Evolutionary conservation across 768 basidiomycete genomes (phyloP).

Genomic region (Lactarius psammicola): DNA sequence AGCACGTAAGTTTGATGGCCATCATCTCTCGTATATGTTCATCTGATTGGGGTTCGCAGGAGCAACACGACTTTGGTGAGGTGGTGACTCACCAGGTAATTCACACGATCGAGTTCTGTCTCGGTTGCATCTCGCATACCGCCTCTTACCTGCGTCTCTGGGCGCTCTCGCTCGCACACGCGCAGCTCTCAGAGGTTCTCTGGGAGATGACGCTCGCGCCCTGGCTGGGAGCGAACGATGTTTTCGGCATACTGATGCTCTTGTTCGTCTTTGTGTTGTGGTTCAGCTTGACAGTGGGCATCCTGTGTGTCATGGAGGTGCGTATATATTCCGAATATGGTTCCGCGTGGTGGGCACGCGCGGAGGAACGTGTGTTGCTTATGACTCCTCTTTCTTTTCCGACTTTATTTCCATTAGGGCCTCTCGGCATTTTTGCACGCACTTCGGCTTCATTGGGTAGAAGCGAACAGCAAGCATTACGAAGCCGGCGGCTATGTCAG

Average conservation of each 20-base stretch:
- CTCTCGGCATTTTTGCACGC: conserved; percentile 96
- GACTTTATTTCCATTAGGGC: conserved; percentile 50
- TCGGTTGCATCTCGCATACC: conserved; percentile 98
- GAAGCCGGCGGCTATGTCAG: conserved; percentile 86
- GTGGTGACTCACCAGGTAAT: conserved; percentile 96
- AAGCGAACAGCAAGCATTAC: conserved; percentile 96
- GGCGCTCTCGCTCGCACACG: conserved; percentile 97
- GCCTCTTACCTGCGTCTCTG: conserved; percentile 91
- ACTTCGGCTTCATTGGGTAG: conserved; percentile 95
- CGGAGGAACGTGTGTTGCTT: conserved; percentile 27
- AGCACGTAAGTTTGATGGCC: conserved; percentile 55
- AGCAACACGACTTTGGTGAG: conserved; percentile 92
- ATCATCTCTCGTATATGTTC: conserved; percentile 21
- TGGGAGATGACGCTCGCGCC: conserved; percentile 82
- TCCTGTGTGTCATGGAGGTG: conserved; percentile 96
- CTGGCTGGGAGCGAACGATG: conserved; percentile 58
- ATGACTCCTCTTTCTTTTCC: neutral
- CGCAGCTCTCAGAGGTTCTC: conserved; percentile 92
- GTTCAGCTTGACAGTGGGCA: conserved; percentile 71
- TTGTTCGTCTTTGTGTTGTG: conserved; percentile 61
- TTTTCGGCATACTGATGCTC: conserved; percentile 52
- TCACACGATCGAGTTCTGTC: conserved; percentile 98
- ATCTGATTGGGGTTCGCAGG: conserved; percentile 38
- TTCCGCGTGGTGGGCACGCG: neutral
- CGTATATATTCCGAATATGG: conserved; percentile 36